Evolutionary conservation across 768 basidiomycete genomes (phyloP), one percentile per base, ranked within the genome.

Genomic region (Amanita jacksonii): DNA sequence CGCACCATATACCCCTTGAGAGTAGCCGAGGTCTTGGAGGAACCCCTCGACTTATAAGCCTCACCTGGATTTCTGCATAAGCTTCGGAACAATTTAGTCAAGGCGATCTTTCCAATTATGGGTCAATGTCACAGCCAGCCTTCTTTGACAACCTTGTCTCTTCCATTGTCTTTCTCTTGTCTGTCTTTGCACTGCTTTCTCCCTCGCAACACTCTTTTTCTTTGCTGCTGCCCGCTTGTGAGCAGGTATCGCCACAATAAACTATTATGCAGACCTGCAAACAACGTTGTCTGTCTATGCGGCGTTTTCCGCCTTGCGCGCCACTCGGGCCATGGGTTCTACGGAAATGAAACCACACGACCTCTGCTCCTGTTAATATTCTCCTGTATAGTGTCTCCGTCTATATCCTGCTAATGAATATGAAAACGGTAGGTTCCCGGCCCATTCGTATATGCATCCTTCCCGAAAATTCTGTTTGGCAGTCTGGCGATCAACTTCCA

Each of bases 41-140:
- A 30, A 45, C 44, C 44, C 44, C 44, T 45, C 36, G 30, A 45
- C 36, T 45, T 45, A 38, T 45, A 38, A 45, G 36, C 44, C 44
- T 43, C 44, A 32, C 44, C 44, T 45, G 33, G 38, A 43, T 28
- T 31, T 43, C 46, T 47, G 32, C 48, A 42, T 49, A 50, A 38
- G 51, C 47, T 49, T 43, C 42, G 43, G 42, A 36, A 35, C 20
- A 45, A 50, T 27, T 50, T 32, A 47, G 45, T 54, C 43, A 51
- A 53, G 52, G 49, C 53, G 51, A 55, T 49, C 49, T 50, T 52
- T 40, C 50, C 41, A 48, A 50, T 49, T 36, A 38, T 32, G 41
- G 43, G 43, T 28, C 51, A 38, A 38, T 38, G 44, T 38, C 60
- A 60, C 51, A 58, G 55, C 27, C 59, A 53, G 52, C 48, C 49